These are phyloP conservation scores for Byssothecium circinans DNA, from an alignment of 2,329 filamentous ascomycete genomes.

Conservation along the genomic window DNA sequence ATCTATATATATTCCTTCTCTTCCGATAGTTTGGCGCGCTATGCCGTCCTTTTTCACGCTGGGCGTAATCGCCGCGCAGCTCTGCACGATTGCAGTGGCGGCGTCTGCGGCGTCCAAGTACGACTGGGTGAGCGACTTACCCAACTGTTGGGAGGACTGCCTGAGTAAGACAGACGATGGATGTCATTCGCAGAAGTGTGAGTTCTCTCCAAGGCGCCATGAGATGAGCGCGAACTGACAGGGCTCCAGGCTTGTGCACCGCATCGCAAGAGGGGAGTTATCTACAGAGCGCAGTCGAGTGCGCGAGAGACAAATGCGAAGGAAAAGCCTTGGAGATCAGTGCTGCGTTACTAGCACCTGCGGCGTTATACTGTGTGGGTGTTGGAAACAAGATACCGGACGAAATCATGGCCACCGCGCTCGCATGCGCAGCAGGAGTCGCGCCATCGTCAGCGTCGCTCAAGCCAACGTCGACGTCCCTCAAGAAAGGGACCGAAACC, in stretches of 20 bases:
- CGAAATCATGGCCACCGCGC: constrained; percentile 22
- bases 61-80: background rate
- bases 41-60: background rate
- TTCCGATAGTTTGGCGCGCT: background rate
- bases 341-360: constrained; percentile 19
- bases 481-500: constrained; percentile 4
- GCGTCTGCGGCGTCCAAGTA: background rate
- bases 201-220: background rate
- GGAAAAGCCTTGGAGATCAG: constrained; percentile 16
- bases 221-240: constrained; percentile 4
- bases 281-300: constrained; percentile 22
- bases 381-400: constrained; percentile 20
- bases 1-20: background rate
- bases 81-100: background rate
- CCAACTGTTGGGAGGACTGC: constrained; percentile 24
- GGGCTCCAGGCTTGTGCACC: constrained; percentile 27
- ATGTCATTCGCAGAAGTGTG: constrained; percentile 24
- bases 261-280: constrained; percentile 21
- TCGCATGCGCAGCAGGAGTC: constrained; percentile 15
- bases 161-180: constrained; percentile 17
- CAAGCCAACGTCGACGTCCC: constrained; percentile 11
- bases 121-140: constrained; percentile 23
- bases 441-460: constrained; percentile 6
- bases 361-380: constrained; percentile 22
- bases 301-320: constrained; percentile 20